phyloP scores from a whole-genome alignment of 2,329 filamentous ascomycete species.

The Septoria petroselini region DNA sequence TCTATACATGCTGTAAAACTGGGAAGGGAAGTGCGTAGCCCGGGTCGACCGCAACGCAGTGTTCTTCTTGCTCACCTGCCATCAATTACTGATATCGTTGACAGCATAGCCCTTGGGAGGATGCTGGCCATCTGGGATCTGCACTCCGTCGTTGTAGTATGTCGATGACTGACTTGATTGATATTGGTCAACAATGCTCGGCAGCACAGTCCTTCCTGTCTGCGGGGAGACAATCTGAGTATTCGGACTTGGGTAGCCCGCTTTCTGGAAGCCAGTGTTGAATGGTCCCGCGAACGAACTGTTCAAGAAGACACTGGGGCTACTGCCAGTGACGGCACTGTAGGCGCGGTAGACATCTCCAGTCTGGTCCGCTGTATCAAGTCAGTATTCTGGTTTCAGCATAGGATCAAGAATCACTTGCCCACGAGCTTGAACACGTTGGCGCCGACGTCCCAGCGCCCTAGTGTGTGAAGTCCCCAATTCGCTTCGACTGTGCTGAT shows the following conservation, averaged over 20 bases:
- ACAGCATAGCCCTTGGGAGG: slow-evolving; percentile 32
- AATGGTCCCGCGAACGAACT: slow-evolving; percentile 37
- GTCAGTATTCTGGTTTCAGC: no score
- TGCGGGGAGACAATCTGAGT: slow-evolving; percentile 29
- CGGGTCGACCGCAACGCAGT: no score
- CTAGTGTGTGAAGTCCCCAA: slow-evolving; percentile 46
- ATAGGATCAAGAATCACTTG: no score
- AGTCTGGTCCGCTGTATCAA: slow-evolving; percentile 38
- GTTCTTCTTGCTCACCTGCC: no score
- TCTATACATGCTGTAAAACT: no score
- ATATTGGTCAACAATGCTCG: slow-evolving; percentile 32
- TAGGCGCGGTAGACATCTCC: slow-evolving; percentile 34
- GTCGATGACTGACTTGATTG: slow-evolving; percentile 19
- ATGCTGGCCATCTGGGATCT: slow-evolving; percentile 38
- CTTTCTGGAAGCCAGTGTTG: slow-evolving; percentile 28
- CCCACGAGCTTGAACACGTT: slow-evolving; percentile 46
- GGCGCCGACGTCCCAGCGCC: slow-evolving; percentile 48
- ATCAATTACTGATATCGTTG: neutral
- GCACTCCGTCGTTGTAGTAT: slow-evolving; percentile 36
- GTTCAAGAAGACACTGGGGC: slow-evolving; percentile 36
- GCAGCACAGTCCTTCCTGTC: slow-evolving; percentile 34
- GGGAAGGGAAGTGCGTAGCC: no score
- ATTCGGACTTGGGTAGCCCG: slow-evolving; percentile 35
- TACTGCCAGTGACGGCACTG: slow-evolving; percentile 29
- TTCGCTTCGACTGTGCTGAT: slow-evolving; percentile 47